These are phyloP conservation scores for Paramecium pentaurelia DNA, from an alignment of 73 alveolate species.

Conservation along the genomic window DNA sequence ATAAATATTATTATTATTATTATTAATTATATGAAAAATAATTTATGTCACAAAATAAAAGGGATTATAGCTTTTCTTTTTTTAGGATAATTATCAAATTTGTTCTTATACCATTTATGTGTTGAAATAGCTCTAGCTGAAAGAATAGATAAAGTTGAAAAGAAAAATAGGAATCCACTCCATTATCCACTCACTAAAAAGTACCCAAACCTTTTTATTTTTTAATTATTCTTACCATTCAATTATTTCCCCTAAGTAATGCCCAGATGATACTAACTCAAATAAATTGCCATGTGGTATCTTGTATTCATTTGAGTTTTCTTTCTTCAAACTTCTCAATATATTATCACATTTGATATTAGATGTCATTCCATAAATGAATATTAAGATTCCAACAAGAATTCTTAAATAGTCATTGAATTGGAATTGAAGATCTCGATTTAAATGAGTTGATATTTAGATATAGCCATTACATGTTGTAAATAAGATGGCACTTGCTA, in stretches of 20 bases:
- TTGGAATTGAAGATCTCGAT: neutral
- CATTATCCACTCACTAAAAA: neutral
- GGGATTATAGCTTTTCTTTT: neutral
- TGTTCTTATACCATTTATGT: slow-evolving; percentile 11
- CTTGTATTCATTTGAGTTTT: neutral
- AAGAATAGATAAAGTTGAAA: neutral
- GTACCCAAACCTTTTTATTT: neutral
- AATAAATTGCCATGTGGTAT: neutral
- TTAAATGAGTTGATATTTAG: neutral
- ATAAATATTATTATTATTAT: neutral
- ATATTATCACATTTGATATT: slow-evolving; percentile 19
- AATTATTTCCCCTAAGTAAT: slow-evolving; percentile 22
- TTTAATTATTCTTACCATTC: neutral
- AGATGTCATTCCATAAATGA: slow-evolving; percentile 14
- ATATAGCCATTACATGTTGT: slow-evolving; percentile 29
- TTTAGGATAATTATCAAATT: neutral
- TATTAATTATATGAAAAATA: neutral
- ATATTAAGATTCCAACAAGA: neutral
- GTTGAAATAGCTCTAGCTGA: slow-evolving; percentile 6
- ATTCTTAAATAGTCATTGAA: neutral
- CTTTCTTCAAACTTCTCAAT: neutral
- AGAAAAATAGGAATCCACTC: neutral
- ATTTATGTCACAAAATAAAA: neutral
- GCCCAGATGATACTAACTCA: slow-evolving; percentile 20
- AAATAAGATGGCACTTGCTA: neutral